phyloP scores from a whole-genome alignment of 1,139 yeast species.

The Geotrichum klebahnii region DNA sequence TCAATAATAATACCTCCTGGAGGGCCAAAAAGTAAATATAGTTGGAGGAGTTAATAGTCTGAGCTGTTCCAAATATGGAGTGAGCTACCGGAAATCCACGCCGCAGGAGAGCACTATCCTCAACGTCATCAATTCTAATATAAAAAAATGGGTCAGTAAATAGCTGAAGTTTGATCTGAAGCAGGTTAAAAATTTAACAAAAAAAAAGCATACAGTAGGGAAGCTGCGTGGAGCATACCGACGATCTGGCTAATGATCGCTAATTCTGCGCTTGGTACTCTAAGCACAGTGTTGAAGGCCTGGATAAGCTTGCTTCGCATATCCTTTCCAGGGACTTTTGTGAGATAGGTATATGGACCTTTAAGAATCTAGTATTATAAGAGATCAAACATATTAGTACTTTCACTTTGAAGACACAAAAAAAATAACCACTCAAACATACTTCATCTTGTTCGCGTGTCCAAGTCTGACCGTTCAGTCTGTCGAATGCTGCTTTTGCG shows the following conservation, averaged over 20 bases:
- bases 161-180: not conserved
- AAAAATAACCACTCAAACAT: not conserved
- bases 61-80: conserved; percentile 66
- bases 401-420: not conserved
- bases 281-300: conserved; percentile 49
- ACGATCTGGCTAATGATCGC: conserved; percentile 45
- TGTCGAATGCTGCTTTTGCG: conserved; percentile 5
- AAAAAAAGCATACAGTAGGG: conserved; percentile 43
- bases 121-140: conserved; percentile 69
- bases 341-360: conserved; percentile 53
- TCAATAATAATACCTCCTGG: conserved; percentile 45
- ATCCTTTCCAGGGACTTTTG: conserved; percentile 53
- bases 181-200: not conserved
- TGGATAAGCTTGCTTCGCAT: conserved; percentile 48
- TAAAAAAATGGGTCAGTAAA: not conserved
- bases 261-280: conserved; percentile 41
- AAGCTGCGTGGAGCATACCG: conserved; percentile 60
- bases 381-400: not conserved
- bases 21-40: conserved; percentile 75
- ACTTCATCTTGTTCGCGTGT: conserved; percentile 8
- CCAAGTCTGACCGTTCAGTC: not conserved
- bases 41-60: conserved; percentile 78
- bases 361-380: conserved; percentile 35
- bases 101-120: conserved; percentile 65
- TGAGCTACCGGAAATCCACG: conserved; percentile 81